Evolutionary conservation across 441 rosid species (phyloP), one percentile per base, ranked within the genome.

Genomic region (Adansonia rubrostipa): DNA sequence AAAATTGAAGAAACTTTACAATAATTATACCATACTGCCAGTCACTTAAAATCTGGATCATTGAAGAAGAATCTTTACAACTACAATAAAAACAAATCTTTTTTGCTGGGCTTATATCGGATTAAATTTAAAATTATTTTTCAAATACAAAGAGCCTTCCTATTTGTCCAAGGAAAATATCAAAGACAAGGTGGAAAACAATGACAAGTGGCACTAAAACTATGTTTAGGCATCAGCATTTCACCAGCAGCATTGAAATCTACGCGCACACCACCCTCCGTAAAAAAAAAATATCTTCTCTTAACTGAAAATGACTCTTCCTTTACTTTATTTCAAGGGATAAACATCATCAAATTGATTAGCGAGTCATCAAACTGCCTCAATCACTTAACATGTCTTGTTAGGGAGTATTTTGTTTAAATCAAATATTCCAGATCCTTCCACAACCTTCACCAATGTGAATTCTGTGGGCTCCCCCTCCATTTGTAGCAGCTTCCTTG

Each of bases 341-440:
- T 81, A 72, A 61, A 13, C 72, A 81, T 81, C 33, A 66, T 9
- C 19, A 56, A 17, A 58, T 5, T 6, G 28, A 71, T 66, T 17
- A 5, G 44, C 15, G 36, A 33, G 17, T 19, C 57, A 11, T 24
- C 66, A 22, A 63, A 13, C 9, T 60, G 8, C 14, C 45, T 13
- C 2, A 28, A 15, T 61, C n/a, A 62, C 19, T 63, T 8, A 64
- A 63, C 42, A 9, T 62, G 17, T 24, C 67, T 28, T 5, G n/a
- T 10, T 33, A 33, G 36, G 36, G 36, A 33, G 36, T 33, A 33
- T 33, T 33, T 33, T 33, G 36, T 33, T 33, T 33, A 33, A 33
- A 62, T 28, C 50, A 51, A 54, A 33, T 45, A 42, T 87, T 89
- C 92, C 80, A 91, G 91, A 91, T 89, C 85, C 63, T 89, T 91